phyloP scores from a whole-genome alignment of 257 asterid genomes.

The Solanum bulbocastanum region DNA sequence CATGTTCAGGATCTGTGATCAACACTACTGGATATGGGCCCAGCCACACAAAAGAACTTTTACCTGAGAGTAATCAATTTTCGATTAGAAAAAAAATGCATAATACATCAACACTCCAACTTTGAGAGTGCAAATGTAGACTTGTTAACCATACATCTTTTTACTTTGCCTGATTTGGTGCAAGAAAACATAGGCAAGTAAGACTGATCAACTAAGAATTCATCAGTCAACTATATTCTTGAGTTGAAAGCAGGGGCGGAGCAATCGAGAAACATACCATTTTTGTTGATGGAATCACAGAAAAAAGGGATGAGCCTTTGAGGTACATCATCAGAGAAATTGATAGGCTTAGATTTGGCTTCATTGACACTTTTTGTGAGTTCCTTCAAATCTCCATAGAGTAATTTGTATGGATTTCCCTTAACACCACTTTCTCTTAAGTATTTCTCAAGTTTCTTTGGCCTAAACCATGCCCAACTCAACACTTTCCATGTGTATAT shows the following conservation, averaged over 20 bases:
- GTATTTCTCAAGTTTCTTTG: conserved; percentile 17
- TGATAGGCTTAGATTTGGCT: conserved; percentile 25
- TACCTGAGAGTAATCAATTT: neutral
- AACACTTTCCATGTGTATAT: conserved; percentile 9
- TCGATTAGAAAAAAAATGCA: neutral
- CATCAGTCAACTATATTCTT: too few relatives aligned
- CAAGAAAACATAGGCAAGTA: too few relatives aligned
- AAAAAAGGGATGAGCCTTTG: conserved; percentile 20
- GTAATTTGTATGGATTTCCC: conserved; percentile 22
- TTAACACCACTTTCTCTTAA: conserved; percentile 25
- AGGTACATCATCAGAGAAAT: conserved; percentile 17
- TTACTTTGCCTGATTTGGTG: too few relatives aligned
- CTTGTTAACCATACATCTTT: too few relatives aligned
- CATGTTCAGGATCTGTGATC: neutral
- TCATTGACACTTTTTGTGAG: neutral
- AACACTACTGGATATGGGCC: neutral
- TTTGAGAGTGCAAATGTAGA: too few relatives aligned
- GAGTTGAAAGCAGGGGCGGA: too few relatives aligned
- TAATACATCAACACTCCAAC: too few relatives aligned
- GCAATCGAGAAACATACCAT: conserved; percentile 18
- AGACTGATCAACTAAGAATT: too few relatives aligned
- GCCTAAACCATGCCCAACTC: conserved; percentile 27
- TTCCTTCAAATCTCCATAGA: conserved; percentile 27
- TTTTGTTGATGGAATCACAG: neutral
- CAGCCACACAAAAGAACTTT: neutral